Evolutionary conservation across 2,329 filamentous ascomycete species (phyloP).

Genomic region (Fusarium sp.): DNA sequence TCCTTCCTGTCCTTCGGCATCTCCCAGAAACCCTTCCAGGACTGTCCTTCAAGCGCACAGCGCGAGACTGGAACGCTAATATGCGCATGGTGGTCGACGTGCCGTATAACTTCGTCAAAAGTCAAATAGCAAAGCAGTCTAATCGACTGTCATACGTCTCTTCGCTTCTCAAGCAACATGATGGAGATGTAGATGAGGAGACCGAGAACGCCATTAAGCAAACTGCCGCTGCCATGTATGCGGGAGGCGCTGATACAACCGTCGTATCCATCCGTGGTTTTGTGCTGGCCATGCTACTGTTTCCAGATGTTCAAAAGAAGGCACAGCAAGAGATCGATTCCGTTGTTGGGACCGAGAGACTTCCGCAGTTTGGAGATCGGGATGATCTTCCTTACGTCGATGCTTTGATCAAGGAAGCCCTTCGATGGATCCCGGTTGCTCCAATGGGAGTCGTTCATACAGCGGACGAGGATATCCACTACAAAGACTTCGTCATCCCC

Average conservation of each 20-base stretch:
- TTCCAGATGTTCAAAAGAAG: conserved; percentile 27
- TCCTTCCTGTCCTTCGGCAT: conserved; percentile 37
- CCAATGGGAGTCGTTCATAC: conserved; percentile 49
- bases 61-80: conserved; percentile 28
- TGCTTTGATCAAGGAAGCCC: conserved; percentile 41
- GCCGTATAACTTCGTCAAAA: conserved; percentile 39
- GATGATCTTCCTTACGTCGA: conserved; percentile 42
- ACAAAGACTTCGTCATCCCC: conserved; percentile 29
- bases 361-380: conserved; percentile 39
- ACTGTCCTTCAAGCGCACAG: conserved; percentile 36
- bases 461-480: conserved; percentile 42
- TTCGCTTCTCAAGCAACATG: conserved; percentile 15
- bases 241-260: background rate
- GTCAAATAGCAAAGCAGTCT: conserved; percentile 23
- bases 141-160: conserved; percentile 36
- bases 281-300: conserved; percentile 26
- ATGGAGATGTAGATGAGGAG: background rate
- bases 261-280: background rate
- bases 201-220: background rate
- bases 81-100: conserved; percentile 11
- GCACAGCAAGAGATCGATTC: conserved; percentile 38
- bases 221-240: background rate
- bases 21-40: conserved; percentile 43
- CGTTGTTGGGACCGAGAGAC: conserved; percentile 34
- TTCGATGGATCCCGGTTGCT: conserved; percentile 39